Conservation (phyloP, 2,329 filamentous ascomycete genomes). For the Microdochium paspali region DNA sequence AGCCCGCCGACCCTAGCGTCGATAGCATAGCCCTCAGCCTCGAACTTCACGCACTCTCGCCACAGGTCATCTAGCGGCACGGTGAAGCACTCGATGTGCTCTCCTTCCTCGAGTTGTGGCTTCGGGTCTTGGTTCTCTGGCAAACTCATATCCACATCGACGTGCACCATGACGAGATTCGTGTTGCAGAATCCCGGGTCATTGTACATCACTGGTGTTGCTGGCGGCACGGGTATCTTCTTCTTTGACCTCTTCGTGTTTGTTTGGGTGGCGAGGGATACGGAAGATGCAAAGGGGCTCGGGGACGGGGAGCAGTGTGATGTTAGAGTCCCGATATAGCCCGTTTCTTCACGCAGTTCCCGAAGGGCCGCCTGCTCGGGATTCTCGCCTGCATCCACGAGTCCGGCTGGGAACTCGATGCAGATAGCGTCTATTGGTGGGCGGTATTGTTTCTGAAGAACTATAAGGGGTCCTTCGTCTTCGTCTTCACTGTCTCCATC, state of each 20-base stretch:
- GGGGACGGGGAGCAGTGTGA: background rate
- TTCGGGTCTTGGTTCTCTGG: conserved; percentile 61
- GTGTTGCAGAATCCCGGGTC: conserved; percentile 58
- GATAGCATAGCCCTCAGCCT: conserved; percentile 65
- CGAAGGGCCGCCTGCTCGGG: conserved; percentile 52
- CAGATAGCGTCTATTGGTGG: conserved; percentile 49
- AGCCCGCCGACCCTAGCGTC: conserved; percentile 71
- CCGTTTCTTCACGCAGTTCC: conserved; percentile 59
- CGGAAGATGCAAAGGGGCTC: background rate
- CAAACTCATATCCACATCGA: conserved; percentile 59
- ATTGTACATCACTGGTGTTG: conserved; percentile 22
- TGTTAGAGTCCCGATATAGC: conserved; percentile 55
- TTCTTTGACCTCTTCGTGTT: background rate
- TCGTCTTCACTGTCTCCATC: background rate
- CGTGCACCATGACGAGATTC: conserved; percentile 61
- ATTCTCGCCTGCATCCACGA: conserved; percentile 53
- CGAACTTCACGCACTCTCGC: conserved; percentile 55
- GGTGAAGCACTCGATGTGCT: conserved; percentile 74
- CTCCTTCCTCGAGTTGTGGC: conserved; percentile 65
- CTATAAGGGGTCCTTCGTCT: conserved; percentile 36
- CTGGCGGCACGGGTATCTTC: no score
- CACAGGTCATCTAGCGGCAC: conserved; percentile 56
- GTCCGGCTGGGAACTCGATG: conserved; percentile 56
- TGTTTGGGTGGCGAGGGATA: background rate
- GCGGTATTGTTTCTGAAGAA: conserved; percentile 60